Base-by-base conservation (phyloP, 2,329 filamentous ascomycete genomes). In the Chrysoporthe deuterocubensis region DNA sequence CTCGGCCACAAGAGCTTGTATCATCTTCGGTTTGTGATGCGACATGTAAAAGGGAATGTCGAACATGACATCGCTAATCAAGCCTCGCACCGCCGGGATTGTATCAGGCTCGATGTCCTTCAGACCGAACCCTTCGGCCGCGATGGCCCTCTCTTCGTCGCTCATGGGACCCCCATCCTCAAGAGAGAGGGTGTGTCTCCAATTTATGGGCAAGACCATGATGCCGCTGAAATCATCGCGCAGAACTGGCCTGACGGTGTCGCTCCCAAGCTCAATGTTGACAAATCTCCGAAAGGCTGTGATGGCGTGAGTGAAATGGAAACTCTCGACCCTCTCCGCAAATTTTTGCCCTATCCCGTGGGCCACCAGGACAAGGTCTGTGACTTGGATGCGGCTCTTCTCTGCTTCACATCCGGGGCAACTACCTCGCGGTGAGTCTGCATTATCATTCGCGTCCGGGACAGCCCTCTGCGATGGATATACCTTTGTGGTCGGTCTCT, bases 41-140 rank as follows among this genome's bases (percentile, higher is more conserved):
- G 95, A 98, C 80, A 99, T 90, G 80, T 98, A 99, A 76, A 97
- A 98, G 0, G 96, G 96, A 62, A 99, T 95, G 76, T 99, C 96
- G 62, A 98, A 90, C 93, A 99, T 97, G 73, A 99, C 93, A 77
- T 99, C 96, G 54, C 92, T 96, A 70, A 99, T 96, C 76, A 99
- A 89, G 75, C 92, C 93, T 58, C 96, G 90, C n/a, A 99, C 91
- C 0, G 93, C 94, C 0, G 95, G 94, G 42, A 99, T 92, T 0
- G 93, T 96, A 54, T 90, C 87, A 1, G 94, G 94, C 5, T 97
- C 97, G 72, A 99, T 97, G 73, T 98, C 94, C 73, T 94, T 92
- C 16, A 99, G 83, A 0, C 80, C 77, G 72, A 85, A 87, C 50
- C 90, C 90, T 43, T 88, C 83, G 4, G 85, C 83, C 65, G 89